Conservation (phyloP, 23 red algal genomes). For the Gracilaria caudata region DNA sequence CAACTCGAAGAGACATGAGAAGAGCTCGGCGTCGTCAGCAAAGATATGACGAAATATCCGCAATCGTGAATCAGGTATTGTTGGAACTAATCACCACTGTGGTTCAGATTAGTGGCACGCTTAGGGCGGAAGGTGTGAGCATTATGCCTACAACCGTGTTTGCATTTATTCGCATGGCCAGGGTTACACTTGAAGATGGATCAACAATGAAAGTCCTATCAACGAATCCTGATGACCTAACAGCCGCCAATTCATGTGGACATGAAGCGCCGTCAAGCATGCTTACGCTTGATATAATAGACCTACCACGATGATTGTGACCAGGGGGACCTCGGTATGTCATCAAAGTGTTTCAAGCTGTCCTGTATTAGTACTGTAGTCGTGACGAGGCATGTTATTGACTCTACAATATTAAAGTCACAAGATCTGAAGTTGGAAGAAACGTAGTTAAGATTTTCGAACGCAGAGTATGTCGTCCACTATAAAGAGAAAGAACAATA, state of each 20-base stretch:
- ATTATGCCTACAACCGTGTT: conserved; percentile 38
- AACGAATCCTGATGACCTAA: conserved; percentile 23
- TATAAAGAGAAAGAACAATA: too few relatives aligned
- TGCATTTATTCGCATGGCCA: conserved; percentile 41
- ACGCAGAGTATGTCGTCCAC: too few relatives aligned
- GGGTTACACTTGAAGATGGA: conserved; percentile 22
- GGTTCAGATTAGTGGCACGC: conserved; percentile 23
- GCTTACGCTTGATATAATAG: conserved; percentile 10
- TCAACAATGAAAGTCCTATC: conserved; percentile 11
- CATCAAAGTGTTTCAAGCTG: too few relatives aligned
- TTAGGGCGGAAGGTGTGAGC: conserved; percentile 14
- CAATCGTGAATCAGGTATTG: conserved; percentile 8
- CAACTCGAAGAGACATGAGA: background rate
- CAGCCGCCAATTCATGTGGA: conserved; percentile 25
- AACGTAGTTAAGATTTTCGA: too few relatives aligned
- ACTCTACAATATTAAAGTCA: too few relatives aligned
- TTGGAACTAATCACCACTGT: background rate
- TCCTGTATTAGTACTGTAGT: too few relatives aligned
- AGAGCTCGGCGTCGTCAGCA: background rate
- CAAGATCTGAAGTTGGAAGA: too few relatives aligned
- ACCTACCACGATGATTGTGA: too few relatives aligned
- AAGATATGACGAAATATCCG: background rate
- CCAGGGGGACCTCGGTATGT: too few relatives aligned
- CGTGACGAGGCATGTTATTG: too few relatives aligned
- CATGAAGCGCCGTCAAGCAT: background rate